Base-by-base conservation (phyloP, 2,329 filamentous ascomycete genomes). In the Penicillium sclerotiorum region DNA sequence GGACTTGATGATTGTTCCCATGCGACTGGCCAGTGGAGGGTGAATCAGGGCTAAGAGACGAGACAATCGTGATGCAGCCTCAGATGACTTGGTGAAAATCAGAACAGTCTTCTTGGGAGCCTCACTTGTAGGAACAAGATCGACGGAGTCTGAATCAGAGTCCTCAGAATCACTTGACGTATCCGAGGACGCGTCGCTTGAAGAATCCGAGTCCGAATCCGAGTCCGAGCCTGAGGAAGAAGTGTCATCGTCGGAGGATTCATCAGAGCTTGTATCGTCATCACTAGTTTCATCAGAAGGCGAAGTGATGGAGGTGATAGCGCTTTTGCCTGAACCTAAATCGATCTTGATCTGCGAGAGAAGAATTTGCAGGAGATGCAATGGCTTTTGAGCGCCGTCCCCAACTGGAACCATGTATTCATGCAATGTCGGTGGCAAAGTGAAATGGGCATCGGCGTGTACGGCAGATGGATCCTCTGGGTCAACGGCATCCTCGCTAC, bases 21-120 rank as follows among this genome's bases (percentile, higher is more conserved):
- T 81, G 35, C 80, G 73, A 1, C 75, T 64, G 2, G 80, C 74
- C 27, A 87, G 74, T 0, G 76, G 68, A 1, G 86, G 84, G 15
- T 83, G 77, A 18, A 95, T 77, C 1, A 92, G 75, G 1, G 78
- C 74, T 9, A 97, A 78, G 0, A 97, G 83, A 17, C 90, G 87
- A 1, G 88, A 85, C n/a, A 97, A 81, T 50, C 94, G 88, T n/a
- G 89, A 80, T 1, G 93, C 90, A 15, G 87, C 84, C 68, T 96
- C 91, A 66, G 93, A 96, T 49, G 89, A 95, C 61, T 90, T 90
- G 39, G 91, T 92, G 68, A 97, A 97, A 57, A 97, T 85, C 28
- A 97, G 79, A 9, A 87, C 83, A 5, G 72, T 76, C 13, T 67
- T 67, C 23, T 5, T 21, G 6, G 59, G 41, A 3, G 74, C 75